Percentiles rank a stretch among this genome's conserved stretches.
Evolutionary conservation across 108 stramenopile species (phyloP).

Genomic region (Poteriospumella lacustris): DNA sequence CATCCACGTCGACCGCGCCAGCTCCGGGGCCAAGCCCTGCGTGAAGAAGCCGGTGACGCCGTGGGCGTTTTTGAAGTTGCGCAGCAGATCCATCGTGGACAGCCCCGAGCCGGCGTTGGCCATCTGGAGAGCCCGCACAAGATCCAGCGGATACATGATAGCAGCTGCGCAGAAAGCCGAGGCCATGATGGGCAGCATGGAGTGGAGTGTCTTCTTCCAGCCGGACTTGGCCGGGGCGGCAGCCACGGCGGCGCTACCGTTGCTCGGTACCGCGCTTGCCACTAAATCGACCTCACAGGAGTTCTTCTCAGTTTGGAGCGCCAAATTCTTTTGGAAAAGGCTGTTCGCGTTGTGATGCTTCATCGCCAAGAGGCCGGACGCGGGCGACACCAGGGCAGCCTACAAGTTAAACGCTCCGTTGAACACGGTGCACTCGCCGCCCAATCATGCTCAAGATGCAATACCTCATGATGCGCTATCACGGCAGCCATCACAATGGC

Average conservation of each 20-base stretch:
- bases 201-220: background rate
- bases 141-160: conserved; percentile 36
- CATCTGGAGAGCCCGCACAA: conserved; percentile 37
- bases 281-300: too few species aligned
- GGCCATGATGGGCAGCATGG: conserved; percentile 11
- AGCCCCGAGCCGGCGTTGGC: conserved; percentile 10
- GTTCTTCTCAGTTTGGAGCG: too few species aligned
- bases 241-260: too few species aligned
- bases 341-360: too few species aligned
- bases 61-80: conserved; percentile 14
- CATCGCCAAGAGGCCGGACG: too few species aligned
- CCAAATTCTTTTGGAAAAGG: too few species aligned
- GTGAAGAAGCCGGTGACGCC: conserved; percentile 31
- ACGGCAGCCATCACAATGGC: too few species aligned
- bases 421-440: too few species aligned
- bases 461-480: background rate
- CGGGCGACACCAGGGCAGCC: too few species aligned
- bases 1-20: conserved; percentile 33
- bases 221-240: background rate
- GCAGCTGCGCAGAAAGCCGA: conserved; percentile 37
- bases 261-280: too few species aligned
- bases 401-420: too few species aligned
- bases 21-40: conserved; percentile 39
- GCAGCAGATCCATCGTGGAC: conserved; percentile 5
- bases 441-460: background rate